Percentiles rank a stretch among this genome's conserved stretches.
Evolutionary conservation across 2,329 filamentous ascomycete species (phyloP).

Genomic region (Epichloe sibirici): DNA sequence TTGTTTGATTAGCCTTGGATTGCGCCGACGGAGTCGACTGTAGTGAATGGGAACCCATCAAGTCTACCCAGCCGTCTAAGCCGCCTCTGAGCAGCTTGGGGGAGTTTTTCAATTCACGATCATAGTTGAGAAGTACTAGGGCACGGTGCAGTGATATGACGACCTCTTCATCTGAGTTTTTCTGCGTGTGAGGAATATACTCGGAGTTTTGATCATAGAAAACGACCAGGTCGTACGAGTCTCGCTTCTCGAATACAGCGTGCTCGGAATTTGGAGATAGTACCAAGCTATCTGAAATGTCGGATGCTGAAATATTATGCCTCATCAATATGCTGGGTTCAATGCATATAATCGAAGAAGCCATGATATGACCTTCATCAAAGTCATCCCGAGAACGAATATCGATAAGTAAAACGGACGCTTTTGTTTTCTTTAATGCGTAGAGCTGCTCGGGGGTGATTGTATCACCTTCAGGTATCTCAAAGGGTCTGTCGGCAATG

Average conservation of each 20-base stretch:
- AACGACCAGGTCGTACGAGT: constrained; percentile 76
- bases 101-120: constrained; percentile 60
- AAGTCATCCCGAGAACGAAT: constrained; percentile 69
- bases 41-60: constrained; percentile 60
- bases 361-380: constrained; percentile 80
- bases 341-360: constrained; percentile 74
- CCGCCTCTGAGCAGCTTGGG: constrained; percentile 76
- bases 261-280: constrained; percentile 66
- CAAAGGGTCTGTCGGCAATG: constrained; percentile 28
- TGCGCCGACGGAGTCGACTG: constrained; percentile 28
- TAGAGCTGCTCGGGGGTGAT: constrained; percentile 61
- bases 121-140: constrained; percentile 71
- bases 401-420: constrained; percentile 71
- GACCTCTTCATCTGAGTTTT: constrained; percentile 33
- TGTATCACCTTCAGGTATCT: constrained; percentile 39
- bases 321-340: constrained; percentile 66
- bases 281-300: constrained; percentile 56
- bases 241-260: constrained; percentile 55
- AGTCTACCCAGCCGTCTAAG: constrained; percentile 71
- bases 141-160: constrained; percentile 66
- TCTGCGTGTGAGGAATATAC: constrained; percentile 29
- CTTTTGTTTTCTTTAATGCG: constrained; percentile 48
- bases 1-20: constrained; percentile 8
- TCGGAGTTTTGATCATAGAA: constrained; percentile 70
- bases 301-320: constrained; percentile 49